A percentile compares a stretch with the other conserved stretches of the same genome.
These are phyloP conservation scores for Colletotrichum eleusines DNA, from an alignment of 2,329 filamentous ascomycete species.

Conservation along the genomic window DNA sequence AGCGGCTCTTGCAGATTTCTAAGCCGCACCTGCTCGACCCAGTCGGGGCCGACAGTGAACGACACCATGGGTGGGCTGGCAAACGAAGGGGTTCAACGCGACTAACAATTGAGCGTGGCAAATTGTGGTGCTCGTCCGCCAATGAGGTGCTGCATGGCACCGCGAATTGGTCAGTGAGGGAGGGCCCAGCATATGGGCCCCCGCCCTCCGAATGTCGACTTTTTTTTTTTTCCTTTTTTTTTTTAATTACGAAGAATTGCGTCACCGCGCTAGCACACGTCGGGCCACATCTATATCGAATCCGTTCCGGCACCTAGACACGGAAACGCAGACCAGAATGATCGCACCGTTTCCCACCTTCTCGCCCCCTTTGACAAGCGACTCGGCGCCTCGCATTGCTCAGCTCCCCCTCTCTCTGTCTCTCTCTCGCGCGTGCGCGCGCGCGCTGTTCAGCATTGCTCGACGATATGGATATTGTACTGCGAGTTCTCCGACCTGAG, in stretches of 20 bases:
- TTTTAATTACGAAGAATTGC: slow-evolving; percentile 36
- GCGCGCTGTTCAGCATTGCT: not conserved
- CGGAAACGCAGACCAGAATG: not conserved
- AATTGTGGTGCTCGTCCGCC: slow-evolving; percentile 24
- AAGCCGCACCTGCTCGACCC: slow-evolving; percentile 27
- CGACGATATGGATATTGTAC: not conserved
- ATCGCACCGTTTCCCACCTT: not conserved
- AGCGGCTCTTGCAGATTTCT: slow-evolving; percentile 25
- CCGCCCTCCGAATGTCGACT: slow-evolving; percentile 26
- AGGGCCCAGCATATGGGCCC: slow-evolving; percentile 22
- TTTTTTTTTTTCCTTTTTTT: slow-evolving; percentile 15
- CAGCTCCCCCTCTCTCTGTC: too few species aligned
- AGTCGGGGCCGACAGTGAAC: slow-evolving; percentile 1
- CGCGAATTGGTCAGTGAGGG: slow-evolving; percentile 21
- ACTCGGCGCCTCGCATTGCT: not conserved
- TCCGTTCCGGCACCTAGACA: slow-evolving; percentile 5
- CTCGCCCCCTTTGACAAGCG: not conserved
- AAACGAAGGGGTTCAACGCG: not conserved
- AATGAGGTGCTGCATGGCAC: slow-evolving; percentile 22
- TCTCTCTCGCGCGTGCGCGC: not conserved
- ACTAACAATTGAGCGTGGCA: slow-evolving; percentile 23
- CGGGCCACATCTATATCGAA: slow-evolving; percentile 17
- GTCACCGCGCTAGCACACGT: slow-evolving; percentile 39
- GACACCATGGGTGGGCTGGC: slow-evolving; percentile 25
- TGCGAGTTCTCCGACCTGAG: not conserved